A percentile compares a stretch with the other conserved stretches of the same genome.
Evolutionary conservation across 2,329 filamentous ascomycete species (phyloP).

Genomic region (Alternaria angustiovoidea): DNA sequence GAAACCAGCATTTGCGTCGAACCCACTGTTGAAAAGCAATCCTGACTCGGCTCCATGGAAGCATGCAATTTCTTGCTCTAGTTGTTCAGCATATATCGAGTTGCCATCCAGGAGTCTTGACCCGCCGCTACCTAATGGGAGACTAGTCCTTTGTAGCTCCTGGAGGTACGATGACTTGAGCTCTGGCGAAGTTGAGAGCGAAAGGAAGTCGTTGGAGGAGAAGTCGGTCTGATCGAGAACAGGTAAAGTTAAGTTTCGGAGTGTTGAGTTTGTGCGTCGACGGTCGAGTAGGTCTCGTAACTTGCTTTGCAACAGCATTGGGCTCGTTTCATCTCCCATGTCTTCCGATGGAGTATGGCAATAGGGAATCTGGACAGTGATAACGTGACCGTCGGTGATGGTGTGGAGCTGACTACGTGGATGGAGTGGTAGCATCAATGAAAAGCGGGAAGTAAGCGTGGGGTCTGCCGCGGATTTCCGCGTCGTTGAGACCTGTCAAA

Average conservation of each 20-base stretch:
- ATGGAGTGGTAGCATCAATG: neutral
- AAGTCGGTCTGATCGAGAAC: constrained; percentile 61
- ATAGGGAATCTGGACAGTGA: neutral
- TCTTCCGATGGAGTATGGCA: neutral
- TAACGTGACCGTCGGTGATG: constrained; percentile 4
- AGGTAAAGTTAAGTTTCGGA: constrained; percentile 41
- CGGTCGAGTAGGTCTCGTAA: constrained; percentile 47
- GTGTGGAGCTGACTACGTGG: neutral
- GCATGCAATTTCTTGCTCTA: constrained; percentile 65
- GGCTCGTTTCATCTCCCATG: constrained; percentile 13
- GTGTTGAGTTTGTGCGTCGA: constrained; percentile 48
- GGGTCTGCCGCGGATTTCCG: constrained; percentile 12
- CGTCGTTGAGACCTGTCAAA: neutral
- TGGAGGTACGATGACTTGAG: constrained; percentile 60
- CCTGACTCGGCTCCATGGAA: constrained; percentile 68
- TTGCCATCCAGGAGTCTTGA: constrained; percentile 73
- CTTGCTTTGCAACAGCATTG: constrained; percentile 29
- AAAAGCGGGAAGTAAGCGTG: constrained; percentile 4
- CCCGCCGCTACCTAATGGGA: constrained; percentile 64
- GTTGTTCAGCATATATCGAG: constrained; percentile 64
- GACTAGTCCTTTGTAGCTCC: constrained; percentile 51
- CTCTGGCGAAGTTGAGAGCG: constrained; percentile 58
- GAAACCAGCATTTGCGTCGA: constrained; percentile 59
- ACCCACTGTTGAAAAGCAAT: constrained; percentile 67
- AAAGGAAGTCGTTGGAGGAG: constrained; percentile 72